A percentile compares a stretch with the other conserved stretches of the same genome.
These are phyloP conservation scores for Austropuccinia psidii DNA, from an alignment of 1,284 basidiomycete species.

Conservation along the genomic window DNA sequence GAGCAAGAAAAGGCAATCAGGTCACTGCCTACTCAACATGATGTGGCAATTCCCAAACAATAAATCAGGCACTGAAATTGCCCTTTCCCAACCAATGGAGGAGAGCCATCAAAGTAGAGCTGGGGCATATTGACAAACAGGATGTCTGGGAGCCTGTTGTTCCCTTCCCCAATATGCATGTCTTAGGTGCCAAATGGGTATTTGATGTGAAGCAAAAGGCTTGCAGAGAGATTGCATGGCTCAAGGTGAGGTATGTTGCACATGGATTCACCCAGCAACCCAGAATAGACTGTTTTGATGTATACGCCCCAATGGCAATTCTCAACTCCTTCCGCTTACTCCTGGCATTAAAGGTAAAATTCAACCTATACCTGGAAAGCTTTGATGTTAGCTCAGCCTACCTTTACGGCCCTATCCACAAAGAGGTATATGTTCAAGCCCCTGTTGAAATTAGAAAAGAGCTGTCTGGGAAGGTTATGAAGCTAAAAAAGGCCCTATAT, in stretches of 20 bases:
- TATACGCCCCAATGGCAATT: slow-evolving; percentile 30
- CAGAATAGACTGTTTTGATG: slow-evolving; percentile 31
- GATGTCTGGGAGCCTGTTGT: neutral
- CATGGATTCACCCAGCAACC: slow-evolving; percentile 33
- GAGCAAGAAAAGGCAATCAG: neutral
- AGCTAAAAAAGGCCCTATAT: neutral
- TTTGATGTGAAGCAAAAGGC: slow-evolving; percentile 22
- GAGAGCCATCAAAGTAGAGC: neutral
- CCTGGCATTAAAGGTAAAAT: slow-evolving; percentile 25
- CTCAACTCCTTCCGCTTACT: slow-evolving; percentile 6
- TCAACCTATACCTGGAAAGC: neutral
- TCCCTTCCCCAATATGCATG: neutral
- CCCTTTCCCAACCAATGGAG: neutral
- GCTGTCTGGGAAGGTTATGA: neutral
- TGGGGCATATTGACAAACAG: neutral
- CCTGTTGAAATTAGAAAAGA: too few species aligned
- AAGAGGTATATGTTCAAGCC: neutral
- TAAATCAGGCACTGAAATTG: neutral
- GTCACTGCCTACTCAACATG: neutral
- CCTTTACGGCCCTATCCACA: neutral
- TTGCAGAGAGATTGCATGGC: too few species aligned
- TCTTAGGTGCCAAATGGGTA: slow-evolving; percentile 20
- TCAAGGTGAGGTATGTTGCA: slow-evolving; percentile 35
- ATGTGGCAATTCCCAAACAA: neutral
- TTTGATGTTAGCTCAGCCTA: neutral